Evolutionary conservation across 257 asterid species (phyloP).

Genomic region (Agastache rugosa): DNA sequence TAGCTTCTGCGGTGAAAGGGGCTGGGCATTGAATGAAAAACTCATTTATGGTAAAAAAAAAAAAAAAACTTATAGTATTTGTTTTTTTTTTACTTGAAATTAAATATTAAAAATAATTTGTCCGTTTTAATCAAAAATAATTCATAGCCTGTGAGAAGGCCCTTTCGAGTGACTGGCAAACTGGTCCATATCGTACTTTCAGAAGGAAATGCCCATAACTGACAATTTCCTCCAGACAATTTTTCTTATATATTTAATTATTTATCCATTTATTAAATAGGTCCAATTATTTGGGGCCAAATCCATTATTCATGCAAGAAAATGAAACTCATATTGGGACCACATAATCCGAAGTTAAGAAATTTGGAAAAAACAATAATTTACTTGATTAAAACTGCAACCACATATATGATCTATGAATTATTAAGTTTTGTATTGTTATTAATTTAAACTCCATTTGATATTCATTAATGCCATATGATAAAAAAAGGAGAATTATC

Average conservation of each 20-base stretch:
- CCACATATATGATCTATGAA: background rate
- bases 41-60: background rate
- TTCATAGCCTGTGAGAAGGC: slow-evolving; percentile 11
- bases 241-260: background rate
- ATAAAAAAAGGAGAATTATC: background rate
- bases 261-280: slow-evolving; percentile 36
- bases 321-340: slow-evolving; percentile 39
- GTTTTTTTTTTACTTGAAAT: background rate
- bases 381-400: background rate
- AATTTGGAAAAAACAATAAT: background rate
- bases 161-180: slow-evolving; percentile 33
- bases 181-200: slow-evolving; percentile 45
- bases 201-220: slow-evolving; percentile 35
- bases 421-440: background rate
- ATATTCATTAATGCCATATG: background rate
- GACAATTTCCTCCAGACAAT: slow-evolving; percentile 3
- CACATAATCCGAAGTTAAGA: slow-evolving; percentile 22
- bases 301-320: slow-evolving; percentile 24
- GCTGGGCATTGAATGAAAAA: background rate
- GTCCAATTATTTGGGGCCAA: slow-evolving; percentile 34
- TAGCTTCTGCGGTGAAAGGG: background rate
- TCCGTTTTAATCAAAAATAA: background rate
- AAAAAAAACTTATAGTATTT: background rate
- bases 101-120: background rate
- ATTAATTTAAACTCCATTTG: background rate